Base-by-base conservation (phyloP, 2,329 filamentous ascomycete genomes). In the Colletotrichum tabaci region DNA sequence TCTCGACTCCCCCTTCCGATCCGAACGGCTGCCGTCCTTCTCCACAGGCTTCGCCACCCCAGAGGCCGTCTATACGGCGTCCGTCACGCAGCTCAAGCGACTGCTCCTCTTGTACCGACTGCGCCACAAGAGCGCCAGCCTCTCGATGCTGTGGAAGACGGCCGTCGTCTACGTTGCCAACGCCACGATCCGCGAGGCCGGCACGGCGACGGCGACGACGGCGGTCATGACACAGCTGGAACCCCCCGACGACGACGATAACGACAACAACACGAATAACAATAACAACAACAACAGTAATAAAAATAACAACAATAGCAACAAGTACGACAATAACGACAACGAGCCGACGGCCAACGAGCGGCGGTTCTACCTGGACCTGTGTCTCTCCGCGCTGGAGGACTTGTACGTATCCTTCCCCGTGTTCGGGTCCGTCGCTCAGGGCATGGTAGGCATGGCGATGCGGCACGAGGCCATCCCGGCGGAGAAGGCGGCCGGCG, bases 61-160 rank as follows among this genome's bases (percentile, higher is more conserved):
- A 0, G 65, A 67, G 50, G 64, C 56, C 6, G 44, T 67, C 5
- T 71, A 71, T 42, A 38, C 56, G 0, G 64, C 64, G 1, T 71
- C 67, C 12, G 42, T 61, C 3, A 42, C 52, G 1, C 64, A 71
- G 57, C 67, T 71, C 1, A 71, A 67, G 15, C 67, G 64, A 6
- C 64, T 71, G 0, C 56, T 67, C 5, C 57, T 71, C 1, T 1
- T 71, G 4, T 62, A 56, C 10, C 56, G 67, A 6, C 55, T 71
- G 1, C 40, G 2, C 1, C 57, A 52, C 56, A 56, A 30, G 3
- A 55, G 18, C 16, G 67, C 56, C 3, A 18, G 42, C 5, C 40
- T 55, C 16, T 71, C 67, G 3, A 30, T 56, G 8, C n/a, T 67
- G 7, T 71, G 67, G 64, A 65, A 71, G 13, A 69, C 52, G 8